Percentiles rank a stretch among this genome's conserved stretches.
Evolutionary conservation across 768 basidiomycete genomes (phyloP).

Genomic region (Austroboletus eburneus): DNA sequence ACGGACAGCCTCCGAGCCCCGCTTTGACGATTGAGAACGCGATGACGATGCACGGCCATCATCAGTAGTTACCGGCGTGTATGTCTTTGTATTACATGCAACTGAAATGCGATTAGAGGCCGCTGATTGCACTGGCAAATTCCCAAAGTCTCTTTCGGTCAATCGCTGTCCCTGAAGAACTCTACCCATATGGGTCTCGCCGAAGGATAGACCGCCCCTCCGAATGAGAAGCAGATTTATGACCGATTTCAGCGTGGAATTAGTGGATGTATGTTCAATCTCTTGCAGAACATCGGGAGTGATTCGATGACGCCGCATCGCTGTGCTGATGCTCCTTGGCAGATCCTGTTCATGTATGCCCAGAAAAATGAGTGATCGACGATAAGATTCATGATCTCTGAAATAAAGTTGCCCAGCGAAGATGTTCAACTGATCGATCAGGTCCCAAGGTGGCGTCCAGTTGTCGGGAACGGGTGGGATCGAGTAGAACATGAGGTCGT

Average conservation of each 20-base stretch:
- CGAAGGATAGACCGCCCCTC: neutral
- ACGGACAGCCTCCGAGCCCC: neutral
- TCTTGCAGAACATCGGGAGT: conserved; percentile 10
- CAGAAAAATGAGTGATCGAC: neutral
- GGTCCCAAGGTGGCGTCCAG: neutral
- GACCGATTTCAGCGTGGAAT: neutral
- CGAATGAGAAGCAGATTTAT: neutral
- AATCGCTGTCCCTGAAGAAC: neutral
- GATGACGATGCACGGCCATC: neutral
- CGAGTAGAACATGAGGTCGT: neutral
- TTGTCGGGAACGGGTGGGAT: neutral
- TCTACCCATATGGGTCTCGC: neutral
- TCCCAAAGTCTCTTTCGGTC: neutral
- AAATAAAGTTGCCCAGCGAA: neutral
- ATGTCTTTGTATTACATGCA: neutral
- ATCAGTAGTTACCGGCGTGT: neutral
- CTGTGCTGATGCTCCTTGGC: neutral
- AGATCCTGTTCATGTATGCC: neutral
- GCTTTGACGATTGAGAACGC: neutral
- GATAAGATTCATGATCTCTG: neutral
- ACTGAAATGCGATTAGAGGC: neutral
- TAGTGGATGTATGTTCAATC: conserved; percentile 9
- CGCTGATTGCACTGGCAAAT: neutral
- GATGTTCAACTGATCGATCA: neutral
- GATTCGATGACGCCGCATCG: neutral